Percentiles rank a stretch among this genome's conserved stretches.
phyloP scores from a whole-genome alignment of 2,329 filamentous ascomycete species.

The Cadophora malorum region DNA sequence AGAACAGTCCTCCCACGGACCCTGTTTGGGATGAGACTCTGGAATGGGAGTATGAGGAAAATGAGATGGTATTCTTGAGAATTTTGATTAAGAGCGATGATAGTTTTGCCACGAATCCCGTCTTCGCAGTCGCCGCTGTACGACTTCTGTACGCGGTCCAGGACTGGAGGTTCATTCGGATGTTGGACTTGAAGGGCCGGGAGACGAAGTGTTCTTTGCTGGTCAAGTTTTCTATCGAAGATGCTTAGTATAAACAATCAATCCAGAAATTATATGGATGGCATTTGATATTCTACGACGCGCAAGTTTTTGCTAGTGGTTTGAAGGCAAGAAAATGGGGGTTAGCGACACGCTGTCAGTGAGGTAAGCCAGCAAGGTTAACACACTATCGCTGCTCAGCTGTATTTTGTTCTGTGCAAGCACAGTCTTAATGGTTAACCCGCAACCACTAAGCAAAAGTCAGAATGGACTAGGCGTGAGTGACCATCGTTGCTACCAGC shows the following conservation, averaged over 20 bases:
- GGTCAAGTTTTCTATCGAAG: conserved; percentile 63
- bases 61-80: conserved; percentile 68
- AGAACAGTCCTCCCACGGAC: conserved; percentile 65
- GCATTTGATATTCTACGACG: too few relatives aligned
- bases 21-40: conserved; percentile 70
- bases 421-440: too few relatives aligned
- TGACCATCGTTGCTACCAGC: too few relatives aligned
- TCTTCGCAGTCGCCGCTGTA: conserved; percentile 66
- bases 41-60: conserved; percentile 73
- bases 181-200: conserved; percentile 68
- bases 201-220: conserved; percentile 68
- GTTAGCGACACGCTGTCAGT: too few relatives aligned
- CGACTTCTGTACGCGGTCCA: conserved; percentile 60
- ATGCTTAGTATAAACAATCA: conserved; percentile 41
- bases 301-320: too few relatives aligned
- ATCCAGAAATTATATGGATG: too few relatives aligned
- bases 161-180: conserved; percentile 68
- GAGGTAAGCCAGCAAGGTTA: too few relatives aligned
- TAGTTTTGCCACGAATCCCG: conserved; percentile 65
- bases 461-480: too few relatives aligned
- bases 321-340: too few relatives aligned
- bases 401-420: too few relatives aligned
- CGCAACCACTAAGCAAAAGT: too few relatives aligned
- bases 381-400: too few relatives aligned
- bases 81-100: conserved; percentile 73